phyloP scores from a whole-genome alignment of 1,284 basidiomycete species.

The Lentinus polychrous region DNA sequence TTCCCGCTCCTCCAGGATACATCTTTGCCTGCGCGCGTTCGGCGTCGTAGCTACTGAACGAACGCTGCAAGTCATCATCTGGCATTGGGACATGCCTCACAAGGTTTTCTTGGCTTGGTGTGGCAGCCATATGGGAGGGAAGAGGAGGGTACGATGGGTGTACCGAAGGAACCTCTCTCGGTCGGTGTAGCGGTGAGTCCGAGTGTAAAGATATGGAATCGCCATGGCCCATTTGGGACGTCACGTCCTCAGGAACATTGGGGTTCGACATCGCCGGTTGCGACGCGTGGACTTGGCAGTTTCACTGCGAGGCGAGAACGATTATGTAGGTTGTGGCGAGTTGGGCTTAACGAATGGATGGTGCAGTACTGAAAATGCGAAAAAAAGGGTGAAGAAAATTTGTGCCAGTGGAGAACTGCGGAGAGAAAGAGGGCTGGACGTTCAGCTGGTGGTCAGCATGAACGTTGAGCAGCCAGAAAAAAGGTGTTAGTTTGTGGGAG shows the following conservation, averaged over 20 bases:
- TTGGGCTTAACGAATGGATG: not conserved
- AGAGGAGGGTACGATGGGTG: constrained; percentile 14
- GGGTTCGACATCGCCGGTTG: not conserved
- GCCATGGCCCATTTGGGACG: not conserved
- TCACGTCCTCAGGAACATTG: not conserved
- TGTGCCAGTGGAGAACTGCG: too few species aligned
- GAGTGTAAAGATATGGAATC: constrained; percentile 14
- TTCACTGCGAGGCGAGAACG: too few species aligned
- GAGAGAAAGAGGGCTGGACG: too few species aligned
- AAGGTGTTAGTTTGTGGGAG: too few species aligned
- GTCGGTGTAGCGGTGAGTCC: constrained; percentile 11
- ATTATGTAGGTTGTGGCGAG: too few species aligned
- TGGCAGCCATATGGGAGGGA: constrained; percentile 4
- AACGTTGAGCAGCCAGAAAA: too few species aligned
- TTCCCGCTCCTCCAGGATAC: constrained; percentile 10
- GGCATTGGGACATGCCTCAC: constrained; percentile 11
- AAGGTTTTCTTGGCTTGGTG: not conserved
- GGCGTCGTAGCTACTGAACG: constrained; percentile 18
- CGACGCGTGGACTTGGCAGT: too few species aligned
- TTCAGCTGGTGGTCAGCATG: too few species aligned
- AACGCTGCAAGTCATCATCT: constrained; percentile 12
- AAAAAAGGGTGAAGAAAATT: not conserved
- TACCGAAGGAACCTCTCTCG: not conserved
- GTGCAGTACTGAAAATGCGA: not conserved
- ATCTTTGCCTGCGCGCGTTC: constrained; percentile 14